Percentiles rank a stretch among this genome's conserved stretches.
phyloP scores from a whole-genome alignment of 371 early-diverging fungal genomes.

The Mortierella sp. region DNA sequence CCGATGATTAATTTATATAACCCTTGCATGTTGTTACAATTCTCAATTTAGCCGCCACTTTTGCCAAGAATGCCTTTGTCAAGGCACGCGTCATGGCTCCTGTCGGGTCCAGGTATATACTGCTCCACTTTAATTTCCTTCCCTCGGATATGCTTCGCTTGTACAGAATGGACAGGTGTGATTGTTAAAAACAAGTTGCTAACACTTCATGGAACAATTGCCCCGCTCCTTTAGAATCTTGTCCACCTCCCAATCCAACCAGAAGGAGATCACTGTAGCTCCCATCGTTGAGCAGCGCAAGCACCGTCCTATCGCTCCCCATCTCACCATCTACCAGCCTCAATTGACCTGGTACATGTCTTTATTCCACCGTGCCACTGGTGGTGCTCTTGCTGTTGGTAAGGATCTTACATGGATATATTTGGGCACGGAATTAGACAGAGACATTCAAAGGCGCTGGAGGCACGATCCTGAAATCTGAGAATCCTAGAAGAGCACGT shows the following conservation, averaged over 20 bases:
- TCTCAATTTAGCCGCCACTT: constrained; percentile 20
- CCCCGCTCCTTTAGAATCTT: constrained; percentile 31
- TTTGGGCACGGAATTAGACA: no score
- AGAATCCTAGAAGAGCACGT: background rate
- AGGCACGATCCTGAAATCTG: background rate
- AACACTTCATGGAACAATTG: no score
- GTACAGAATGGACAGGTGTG: background rate
- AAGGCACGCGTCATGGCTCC: constrained; percentile 50
- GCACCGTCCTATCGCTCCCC: constrained; percentile 88
- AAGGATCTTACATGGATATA: constrained; percentile 39
- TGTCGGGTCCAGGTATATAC: constrained; percentile 43
- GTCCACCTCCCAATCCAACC: constrained; percentile 41
- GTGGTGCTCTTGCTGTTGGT: constrained; percentile 82
- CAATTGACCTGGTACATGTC: constrained; percentile 91
- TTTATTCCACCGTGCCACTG: constrained; percentile 83
- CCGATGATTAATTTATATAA: background rate
- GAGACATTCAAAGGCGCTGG: no score
- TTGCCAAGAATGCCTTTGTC: constrained; percentile 31
- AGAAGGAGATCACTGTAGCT: constrained; percentile 43
- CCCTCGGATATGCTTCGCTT: background rate
- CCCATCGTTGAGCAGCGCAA: constrained; percentile 71
- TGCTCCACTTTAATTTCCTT: no score
- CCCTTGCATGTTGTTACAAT: background rate
- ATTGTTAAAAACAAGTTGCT: no score
- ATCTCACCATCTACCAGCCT: constrained; percentile 90